phyloP scores from a whole-genome alignment of 352 stramenopile genomes.

The Halophytophthora batemanensis region DNA sequence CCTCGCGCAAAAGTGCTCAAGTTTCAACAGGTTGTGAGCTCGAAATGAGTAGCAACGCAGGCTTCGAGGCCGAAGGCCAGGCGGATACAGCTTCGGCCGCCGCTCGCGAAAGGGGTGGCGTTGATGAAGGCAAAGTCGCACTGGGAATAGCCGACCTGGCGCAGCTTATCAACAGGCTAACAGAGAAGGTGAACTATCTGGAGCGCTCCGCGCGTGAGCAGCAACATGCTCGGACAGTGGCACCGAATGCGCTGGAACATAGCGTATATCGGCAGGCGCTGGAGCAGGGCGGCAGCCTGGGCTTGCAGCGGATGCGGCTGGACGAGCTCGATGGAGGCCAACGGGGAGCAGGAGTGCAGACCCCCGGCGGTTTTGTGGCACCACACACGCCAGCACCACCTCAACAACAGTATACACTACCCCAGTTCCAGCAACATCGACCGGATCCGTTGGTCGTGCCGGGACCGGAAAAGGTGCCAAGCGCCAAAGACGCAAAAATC shows the following conservation, averaged over 20 bases:
- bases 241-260: neutral
- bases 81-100: no score
- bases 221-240: neutral
- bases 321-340: neutral
- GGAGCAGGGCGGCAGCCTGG: neutral
- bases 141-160: no score
- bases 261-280: constrained; percentile 5
- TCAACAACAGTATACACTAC: neutral
- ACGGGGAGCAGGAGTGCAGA: neutral
- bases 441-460: neutral
- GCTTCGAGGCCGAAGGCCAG: no score
- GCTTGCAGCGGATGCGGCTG: neutral
- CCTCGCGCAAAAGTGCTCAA: no score
- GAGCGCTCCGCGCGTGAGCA: neutral
- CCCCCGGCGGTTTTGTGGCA: neutral
- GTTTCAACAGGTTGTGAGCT: no score
- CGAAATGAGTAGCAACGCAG: no score
- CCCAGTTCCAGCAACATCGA: constrained; percentile 1
- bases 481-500: neutral
- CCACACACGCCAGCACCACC: neutral
- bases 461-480: neutral
- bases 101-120: no score
- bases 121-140: no score
- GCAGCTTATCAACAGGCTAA: neutral
- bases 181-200: constrained; percentile 3